phyloP scores from a whole-genome alignment of 768 basidiomycete genomes.

The Pleurotus tuoliensis region DNA sequence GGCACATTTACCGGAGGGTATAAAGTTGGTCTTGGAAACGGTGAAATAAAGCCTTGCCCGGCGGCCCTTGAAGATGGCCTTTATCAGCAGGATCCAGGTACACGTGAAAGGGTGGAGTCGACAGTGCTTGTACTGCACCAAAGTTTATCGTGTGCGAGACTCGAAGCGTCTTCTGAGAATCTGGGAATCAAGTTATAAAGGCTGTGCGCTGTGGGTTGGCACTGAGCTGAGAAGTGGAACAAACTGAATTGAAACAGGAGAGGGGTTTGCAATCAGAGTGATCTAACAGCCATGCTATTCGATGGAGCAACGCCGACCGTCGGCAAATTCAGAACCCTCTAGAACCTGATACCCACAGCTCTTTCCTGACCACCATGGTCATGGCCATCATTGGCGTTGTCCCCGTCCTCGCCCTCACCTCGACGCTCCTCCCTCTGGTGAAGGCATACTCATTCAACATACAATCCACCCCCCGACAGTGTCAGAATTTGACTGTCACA shows the following conservation, averaged over 20 bases:
- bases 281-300: constrained; percentile 7
- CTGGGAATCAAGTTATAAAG: background rate
- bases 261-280: background rate
- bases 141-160: too few species aligned
- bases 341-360: constrained; percentile 2
- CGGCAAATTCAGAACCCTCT: background rate
- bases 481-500: constrained; percentile 55
- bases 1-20: background rate
- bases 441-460: constrained; percentile 46
- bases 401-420: constrained; percentile 19
- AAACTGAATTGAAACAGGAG: background rate
- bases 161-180: background rate
- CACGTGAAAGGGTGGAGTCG: too few species aligned
- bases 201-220: too few species aligned
- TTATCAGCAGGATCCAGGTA: too few species aligned
- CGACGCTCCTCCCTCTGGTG: constrained; percentile 22
- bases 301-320: background rate
- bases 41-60: background rate
- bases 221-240: background rate
- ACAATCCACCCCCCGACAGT: constrained; percentile 53
- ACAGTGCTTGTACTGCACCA: too few species aligned
- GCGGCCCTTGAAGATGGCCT: constrained; percentile 1
- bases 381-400: constrained; percentile 16
- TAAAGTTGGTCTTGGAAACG: constrained; percentile 1
- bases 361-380: constrained; percentile 8